Percentiles rank a stretch among this genome's conserved stretches.
These are phyloP conservation scores for Xylariaceae sp. DNA, from an alignment of 2,329 filamentous ascomycete genomes.

Conservation along the genomic window DNA sequence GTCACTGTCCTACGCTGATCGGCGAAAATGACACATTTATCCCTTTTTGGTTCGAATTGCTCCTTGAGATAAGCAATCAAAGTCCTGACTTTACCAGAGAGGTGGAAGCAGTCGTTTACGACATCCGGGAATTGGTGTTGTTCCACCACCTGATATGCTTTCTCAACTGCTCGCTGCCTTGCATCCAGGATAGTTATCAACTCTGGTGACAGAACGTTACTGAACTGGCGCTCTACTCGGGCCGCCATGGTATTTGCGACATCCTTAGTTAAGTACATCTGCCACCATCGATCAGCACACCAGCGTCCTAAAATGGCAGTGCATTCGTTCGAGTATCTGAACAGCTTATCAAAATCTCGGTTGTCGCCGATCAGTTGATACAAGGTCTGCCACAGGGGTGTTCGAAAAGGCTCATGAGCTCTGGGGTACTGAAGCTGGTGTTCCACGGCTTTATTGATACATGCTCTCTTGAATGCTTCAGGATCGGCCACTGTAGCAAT, in stretches of 20 bases:
- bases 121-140: slow-evolving; percentile 44
- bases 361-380: slow-evolving; percentile 42
- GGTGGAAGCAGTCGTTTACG: slow-evolving; percentile 27
- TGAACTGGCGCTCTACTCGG: slow-evolving; percentile 44
- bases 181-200: slow-evolving; percentile 23
- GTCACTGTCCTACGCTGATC: slow-evolving; percentile 74
- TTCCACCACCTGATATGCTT: slow-evolving; percentile 57
- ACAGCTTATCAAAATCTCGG: slow-evolving; percentile 51
- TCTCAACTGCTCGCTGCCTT: slow-evolving; percentile 45
- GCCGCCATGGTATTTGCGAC: slow-evolving; percentile 61
- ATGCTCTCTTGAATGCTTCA: slow-evolving; percentile 54
- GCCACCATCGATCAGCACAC: slow-evolving; percentile 83
- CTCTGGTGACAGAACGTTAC: slow-evolving; percentile 28
- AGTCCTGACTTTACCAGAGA: slow-evolving; percentile 72
- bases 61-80: slow-evolving; percentile 60
- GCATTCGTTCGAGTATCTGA: slow-evolving; percentile 58
- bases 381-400: slow-evolving; percentile 61
- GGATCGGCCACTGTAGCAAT: slow-evolving; percentile 70
- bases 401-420: slow-evolving; percentile 55
- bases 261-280: slow-evolving; percentile 62
- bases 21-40: slow-evolving; percentile 86
- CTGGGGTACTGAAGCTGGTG: slow-evolving; percentile 53
- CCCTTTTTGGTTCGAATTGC: slow-evolving; percentile 58
- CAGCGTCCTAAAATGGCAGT: slow-evolving; percentile 72
- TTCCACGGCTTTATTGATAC: slow-evolving; percentile 56